These are phyloP conservation scores for Tanacetum coccineum DNA, from an alignment of 129 eudicot species.

Conservation along the genomic window DNA sequence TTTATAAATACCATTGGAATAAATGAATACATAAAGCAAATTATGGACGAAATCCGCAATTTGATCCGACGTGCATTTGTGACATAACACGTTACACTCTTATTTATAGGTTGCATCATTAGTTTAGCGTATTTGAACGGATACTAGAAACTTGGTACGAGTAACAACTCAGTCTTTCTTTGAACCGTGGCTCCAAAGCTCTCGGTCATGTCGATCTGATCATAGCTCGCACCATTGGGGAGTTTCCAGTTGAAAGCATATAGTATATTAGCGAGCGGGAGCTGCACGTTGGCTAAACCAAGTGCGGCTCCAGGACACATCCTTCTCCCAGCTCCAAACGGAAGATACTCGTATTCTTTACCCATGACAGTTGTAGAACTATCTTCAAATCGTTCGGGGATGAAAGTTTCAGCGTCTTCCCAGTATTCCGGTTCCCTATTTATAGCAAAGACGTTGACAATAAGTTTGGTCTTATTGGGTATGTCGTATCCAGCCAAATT, in stretches of 20 bases:
- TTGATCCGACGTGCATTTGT: no score
- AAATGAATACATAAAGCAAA: no score
- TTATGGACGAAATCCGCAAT: no score
- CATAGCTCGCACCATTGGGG: neutral
- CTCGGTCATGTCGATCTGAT: neutral
- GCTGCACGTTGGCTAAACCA: conserved; percentile 3
- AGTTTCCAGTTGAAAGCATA: conserved; percentile 6
- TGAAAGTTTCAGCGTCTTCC: neutral
- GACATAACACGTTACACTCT: no score
- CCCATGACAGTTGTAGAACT: neutral
- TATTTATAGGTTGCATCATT: no score
- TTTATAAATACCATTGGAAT: no score
- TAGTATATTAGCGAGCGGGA: conserved; percentile 8
- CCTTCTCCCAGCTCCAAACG: conserved; percentile 16
- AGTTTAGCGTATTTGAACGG: no score
- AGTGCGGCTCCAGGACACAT: neutral
- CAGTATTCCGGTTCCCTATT: conserved; percentile 9
- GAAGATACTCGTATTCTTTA: conserved; percentile 4
- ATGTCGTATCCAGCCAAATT: conserved; percentile 4
- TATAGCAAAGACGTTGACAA: neutral
- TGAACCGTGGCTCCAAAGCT: neutral
- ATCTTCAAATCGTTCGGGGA: neutral
- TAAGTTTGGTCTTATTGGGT: conserved; percentile 1
- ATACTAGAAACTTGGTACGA: neutral
- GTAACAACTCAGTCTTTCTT: neutral